Evolutionary conservation across 1,139 yeast species (phyloP).

Genomic region (Hansenula sp.): DNA sequence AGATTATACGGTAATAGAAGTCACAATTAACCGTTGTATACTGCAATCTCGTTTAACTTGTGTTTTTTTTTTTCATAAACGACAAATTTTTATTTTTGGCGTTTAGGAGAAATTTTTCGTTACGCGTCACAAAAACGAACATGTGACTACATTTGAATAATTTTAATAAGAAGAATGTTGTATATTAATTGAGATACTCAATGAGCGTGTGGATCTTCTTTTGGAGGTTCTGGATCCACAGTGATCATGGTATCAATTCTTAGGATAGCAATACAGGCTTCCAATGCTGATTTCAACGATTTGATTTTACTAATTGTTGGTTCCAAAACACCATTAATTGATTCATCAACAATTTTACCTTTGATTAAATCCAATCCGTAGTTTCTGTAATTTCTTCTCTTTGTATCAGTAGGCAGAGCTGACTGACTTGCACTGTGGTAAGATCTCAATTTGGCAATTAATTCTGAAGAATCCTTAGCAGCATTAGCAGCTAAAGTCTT

Average conservation of each 20-base stretch:
- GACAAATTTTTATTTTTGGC: background rate
- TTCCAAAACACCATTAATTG: slow-evolving; percentile 83
- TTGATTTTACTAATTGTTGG: slow-evolving; percentile 93
- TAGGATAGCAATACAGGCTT: slow-evolving; percentile 95
- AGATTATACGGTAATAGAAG: too few species aligned
- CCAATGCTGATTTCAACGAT: slow-evolving; percentile 91
- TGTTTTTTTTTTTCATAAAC: background rate
- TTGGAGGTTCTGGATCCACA: slow-evolving; percentile 92
- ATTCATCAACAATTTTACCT: slow-evolving; percentile 89
- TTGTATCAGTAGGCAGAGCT: slow-evolving; percentile 74
- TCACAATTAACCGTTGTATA: background rate
- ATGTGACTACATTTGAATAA: background rate
- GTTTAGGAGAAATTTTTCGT: background rate
- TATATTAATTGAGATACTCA: slow-evolving; percentile 15
- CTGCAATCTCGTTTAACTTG: background rate
- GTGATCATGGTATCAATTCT: slow-evolving; percentile 98
- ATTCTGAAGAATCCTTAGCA: slow-evolving; percentile 93
- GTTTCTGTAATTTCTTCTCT: slow-evolving; percentile 80
- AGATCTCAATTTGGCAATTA: slow-evolving; percentile 91
- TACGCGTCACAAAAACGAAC: background rate
- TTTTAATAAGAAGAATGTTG: background rate
- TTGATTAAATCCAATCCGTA: slow-evolving; percentile 89
- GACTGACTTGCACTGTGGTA: slow-evolving; percentile 95
- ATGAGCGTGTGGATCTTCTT: slow-evolving; percentile 83
- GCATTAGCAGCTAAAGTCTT: slow-evolving; percentile 97